These are phyloP conservation scores for Penium margaritaceum DNA, from an alignment of 139 green algal genomes.

Conservation along the genomic window DNA sequence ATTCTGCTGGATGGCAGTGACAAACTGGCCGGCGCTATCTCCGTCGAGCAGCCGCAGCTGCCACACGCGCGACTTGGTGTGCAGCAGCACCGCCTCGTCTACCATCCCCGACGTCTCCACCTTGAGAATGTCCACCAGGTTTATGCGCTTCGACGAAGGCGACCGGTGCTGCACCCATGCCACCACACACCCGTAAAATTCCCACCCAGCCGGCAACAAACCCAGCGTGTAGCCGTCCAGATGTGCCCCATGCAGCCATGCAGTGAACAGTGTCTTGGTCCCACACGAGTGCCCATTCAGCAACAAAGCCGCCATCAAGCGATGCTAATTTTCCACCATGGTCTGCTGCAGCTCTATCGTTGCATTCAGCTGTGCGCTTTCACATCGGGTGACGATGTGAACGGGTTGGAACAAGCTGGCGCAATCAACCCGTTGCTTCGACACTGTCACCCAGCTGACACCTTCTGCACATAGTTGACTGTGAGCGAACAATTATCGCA, in stretches of 20 bases:
- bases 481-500: no score
- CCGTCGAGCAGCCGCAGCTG: constrained; percentile 14
- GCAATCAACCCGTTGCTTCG: no score
- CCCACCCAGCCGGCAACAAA: not conserved
- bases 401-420: not conserved
- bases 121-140: constrained; percentile 36
- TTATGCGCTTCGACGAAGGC: constrained; percentile 45
- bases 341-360: no score
- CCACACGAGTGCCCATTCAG: not conserved
- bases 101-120: constrained; percentile 37
- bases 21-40: constrained; percentile 18
- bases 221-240: not conserved
- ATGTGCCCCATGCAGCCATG: no score
- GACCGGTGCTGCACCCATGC: constrained; percentile 27
- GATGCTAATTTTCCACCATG: not conserved
- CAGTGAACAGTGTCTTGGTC: no score
- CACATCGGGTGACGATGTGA: not conserved
- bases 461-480: no score
- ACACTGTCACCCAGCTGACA: no score
- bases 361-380: no score
- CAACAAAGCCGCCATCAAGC: no score
- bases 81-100: constrained; percentile 31
- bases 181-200: not conserved
- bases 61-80: constrained; percentile 37
- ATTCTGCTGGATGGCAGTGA: constrained; percentile 21